These are phyloP conservation scores for Teunomyces aglyptinius DNA, from an alignment of 805 yeast genomes.

Conservation along the genomic window DNA sequence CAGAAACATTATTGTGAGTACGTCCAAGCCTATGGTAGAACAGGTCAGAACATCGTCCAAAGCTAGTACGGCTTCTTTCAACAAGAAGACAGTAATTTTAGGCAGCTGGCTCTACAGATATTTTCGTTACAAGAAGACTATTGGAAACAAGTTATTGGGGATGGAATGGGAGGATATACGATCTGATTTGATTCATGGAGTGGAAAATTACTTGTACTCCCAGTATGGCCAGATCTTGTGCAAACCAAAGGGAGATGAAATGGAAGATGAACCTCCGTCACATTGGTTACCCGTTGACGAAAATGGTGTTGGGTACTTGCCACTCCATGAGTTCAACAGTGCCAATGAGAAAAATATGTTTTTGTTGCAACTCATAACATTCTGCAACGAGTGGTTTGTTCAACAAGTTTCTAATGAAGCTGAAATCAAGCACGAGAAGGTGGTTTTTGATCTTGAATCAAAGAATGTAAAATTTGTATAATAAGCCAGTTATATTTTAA, in stretches of 20 bases:
- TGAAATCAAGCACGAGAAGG: conserved; percentile 1
- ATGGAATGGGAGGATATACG: conserved; percentile 46
- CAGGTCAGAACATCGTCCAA: conserved; percentile 25
- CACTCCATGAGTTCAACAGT: conserved; percentile 33
- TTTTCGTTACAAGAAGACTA: conserved; percentile 36
- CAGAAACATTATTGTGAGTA: conserved; percentile 18
- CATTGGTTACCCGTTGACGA: conserved; percentile 1
- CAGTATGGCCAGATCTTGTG: conserved; percentile 27
- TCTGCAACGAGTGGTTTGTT: conserved; percentile 25
- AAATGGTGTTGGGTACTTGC: conserved; percentile 18
- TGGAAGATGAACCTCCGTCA: conserved; percentile 2
- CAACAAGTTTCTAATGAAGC: not conserved
- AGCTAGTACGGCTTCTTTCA: conserved; percentile 26
- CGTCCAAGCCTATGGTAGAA: conserved; percentile 26
- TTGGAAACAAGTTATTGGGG: conserved; percentile 34
- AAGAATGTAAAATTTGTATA: conserved; percentile 2
- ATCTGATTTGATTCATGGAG: conserved; percentile 34
- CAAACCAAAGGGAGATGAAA: not conserved
- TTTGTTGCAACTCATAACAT: conserved; percentile 23
- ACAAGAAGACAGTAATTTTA: conserved; percentile 23
- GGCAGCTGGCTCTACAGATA: conserved; percentile 31
- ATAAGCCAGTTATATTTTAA: conserved; percentile 1
- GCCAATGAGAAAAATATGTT: conserved; percentile 31
- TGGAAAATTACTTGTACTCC: conserved; percentile 35
- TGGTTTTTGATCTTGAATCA: conserved; percentile 27